Evolutionary conservation across 192 early-diverging fungal species (phyloP).

Genomic region (Backusella westeae): DNA sequence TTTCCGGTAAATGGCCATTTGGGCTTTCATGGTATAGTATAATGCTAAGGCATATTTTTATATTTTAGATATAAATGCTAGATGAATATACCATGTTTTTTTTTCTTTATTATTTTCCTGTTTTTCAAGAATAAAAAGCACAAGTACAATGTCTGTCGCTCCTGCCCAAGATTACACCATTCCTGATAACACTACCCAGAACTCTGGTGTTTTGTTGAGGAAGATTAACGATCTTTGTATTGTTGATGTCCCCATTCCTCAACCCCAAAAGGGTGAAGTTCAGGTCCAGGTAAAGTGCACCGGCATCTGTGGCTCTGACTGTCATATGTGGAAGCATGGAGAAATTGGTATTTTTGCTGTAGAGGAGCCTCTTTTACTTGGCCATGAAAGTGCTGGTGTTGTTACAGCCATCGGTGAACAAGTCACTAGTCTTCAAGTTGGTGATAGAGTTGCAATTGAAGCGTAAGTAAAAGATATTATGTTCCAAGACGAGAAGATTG

Average conservation of each 20-base stretch:
- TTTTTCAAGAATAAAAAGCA: neutral
- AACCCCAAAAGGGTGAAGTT: conserved; percentile 24
- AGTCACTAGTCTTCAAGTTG: conserved; percentile 35
- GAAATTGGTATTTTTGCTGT: conserved; percentile 28
- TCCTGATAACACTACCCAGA: conserved; percentile 13
- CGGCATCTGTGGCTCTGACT: conserved; percentile 40
- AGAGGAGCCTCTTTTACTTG: conserved; percentile 23
- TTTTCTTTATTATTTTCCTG: neutral
- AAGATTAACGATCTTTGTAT: conserved; percentile 23
- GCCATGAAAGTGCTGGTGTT: conserved; percentile 40
- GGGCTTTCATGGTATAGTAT: neutral
- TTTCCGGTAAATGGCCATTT: neutral
- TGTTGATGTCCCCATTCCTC: conserved; percentile 23
- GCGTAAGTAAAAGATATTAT: conserved; percentile 20
- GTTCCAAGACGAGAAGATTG: too few species aligned
- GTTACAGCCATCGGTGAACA: conserved; percentile 36
- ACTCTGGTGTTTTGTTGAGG: conserved; percentile 21
- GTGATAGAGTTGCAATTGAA: conserved; percentile 41
- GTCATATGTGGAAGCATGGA: conserved; percentile 37
- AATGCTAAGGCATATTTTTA: neutral
- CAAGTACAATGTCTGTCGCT: neutral
- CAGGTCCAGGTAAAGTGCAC: conserved; percentile 33
- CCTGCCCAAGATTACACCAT: conserved; percentile 4
- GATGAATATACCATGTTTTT: neutral
- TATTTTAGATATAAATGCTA: neutral